Evolutionary conservation across 1,284 basidiomycete species (phyloP), one percentile per base, ranked within the genome.

Genomic region (Trametes versicolor): DNA sequence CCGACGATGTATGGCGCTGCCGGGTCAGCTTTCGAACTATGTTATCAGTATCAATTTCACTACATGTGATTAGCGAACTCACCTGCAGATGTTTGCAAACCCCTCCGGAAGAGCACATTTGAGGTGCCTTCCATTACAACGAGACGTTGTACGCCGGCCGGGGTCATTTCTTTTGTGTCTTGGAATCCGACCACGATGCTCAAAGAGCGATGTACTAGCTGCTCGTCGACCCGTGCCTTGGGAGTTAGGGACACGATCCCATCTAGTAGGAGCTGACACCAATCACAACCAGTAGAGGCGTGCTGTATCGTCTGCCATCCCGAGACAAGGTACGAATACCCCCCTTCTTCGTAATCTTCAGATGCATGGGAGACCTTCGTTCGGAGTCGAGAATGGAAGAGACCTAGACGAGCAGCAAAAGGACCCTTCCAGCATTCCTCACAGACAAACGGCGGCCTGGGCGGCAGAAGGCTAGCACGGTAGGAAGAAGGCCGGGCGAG

Each of bases 1-100:
- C 2, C 17, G 19, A 36, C 19, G 19, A 53, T 48, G 8, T 45
- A 15, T 58, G 61, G 21, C 65, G 49, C 32, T 50, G 69, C 36
- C 45, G 54, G 63, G 54, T 48, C 55, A 62, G n/a, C 59, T 60
- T 7, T 2, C 2, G 1, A 48, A 13, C 13, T 10, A 25, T 25
- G 45, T 48, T 4, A 48, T 6, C n/a, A n/a, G n/a, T 12, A 15
- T 17, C 48, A 27, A 1, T 4, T 7, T n/a, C 2, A 8, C 17
- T 17, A 8, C 19, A 17, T 4, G 8, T 19, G 41, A 4, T 43
- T 13, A n/a, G 6, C 41, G 8, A 8, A 13, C 17, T 43, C 29
- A 43, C 41, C 41, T 19, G 13, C 41, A 1, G 41, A 43, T 17
- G 41, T 43, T 4, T 43, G 41, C 19, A 43, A 13, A 39, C 3